Evolutionary conservation across 2,329 filamentous ascomycete species (phyloP).

Genomic region (Phaeosphaeriaceae sp.): DNA sequence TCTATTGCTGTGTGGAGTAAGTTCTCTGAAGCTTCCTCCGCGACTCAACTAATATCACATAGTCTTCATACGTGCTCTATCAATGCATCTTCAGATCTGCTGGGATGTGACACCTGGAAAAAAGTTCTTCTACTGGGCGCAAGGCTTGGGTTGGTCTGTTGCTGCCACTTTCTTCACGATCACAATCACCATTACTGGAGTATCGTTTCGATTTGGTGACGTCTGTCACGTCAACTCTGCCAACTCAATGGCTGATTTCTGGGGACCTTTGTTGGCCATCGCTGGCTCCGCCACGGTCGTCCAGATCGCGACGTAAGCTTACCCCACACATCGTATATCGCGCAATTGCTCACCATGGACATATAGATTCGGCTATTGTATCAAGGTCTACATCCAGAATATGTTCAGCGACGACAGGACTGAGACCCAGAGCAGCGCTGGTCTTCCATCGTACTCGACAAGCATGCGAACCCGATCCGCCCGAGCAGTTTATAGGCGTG

Average conservation of each 20-base stretch:
- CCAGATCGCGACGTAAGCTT: constrained; percentile 80
- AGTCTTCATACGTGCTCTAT: constrained; percentile 86
- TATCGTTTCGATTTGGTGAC: constrained; percentile 90
- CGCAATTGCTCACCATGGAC: constrained; percentile 18
- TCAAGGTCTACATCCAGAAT: constrained; percentile 91
- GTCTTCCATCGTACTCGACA: constrained; percentile 70
- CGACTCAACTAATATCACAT: background rate
- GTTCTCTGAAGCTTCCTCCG: constrained; percentile 20
- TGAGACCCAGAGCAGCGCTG: constrained; percentile 67
- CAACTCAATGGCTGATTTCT: constrained; percentile 83
- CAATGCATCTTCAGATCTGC: constrained; percentile 95
- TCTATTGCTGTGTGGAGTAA: constrained; percentile 81
- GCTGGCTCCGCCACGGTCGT: constrained; percentile 77
- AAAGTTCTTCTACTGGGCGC: constrained; percentile 86
- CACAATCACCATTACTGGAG: constrained; percentile 83
- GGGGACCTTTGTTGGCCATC: constrained; percentile 86
- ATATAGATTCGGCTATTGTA: constrained; percentile 73
- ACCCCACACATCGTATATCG: constrained; percentile 1
- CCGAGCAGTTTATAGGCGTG: constrained; percentile 84
- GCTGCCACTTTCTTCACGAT: constrained; percentile 77
- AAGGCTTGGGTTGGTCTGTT: constrained; percentile 83
- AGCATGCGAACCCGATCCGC: constrained; percentile 83
- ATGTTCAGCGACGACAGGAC: constrained; percentile 75
- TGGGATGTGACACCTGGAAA: constrained; percentile 92
- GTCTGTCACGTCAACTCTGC: constrained; percentile 95